Base-by-base conservation (phyloP, 176 grass and related monocot species). In the Chloris gayana region DNA sequence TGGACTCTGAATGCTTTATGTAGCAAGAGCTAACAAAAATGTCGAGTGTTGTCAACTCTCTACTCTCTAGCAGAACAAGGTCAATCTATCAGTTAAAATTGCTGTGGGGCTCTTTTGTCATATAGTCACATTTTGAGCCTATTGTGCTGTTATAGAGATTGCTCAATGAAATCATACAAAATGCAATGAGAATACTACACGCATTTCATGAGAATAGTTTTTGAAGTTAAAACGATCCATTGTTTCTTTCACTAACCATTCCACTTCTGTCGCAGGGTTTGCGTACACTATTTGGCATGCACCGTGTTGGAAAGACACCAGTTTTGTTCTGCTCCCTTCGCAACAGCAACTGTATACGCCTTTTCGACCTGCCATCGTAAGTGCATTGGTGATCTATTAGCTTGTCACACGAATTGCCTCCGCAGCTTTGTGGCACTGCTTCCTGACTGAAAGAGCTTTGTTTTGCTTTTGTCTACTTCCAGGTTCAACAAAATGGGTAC, bases 301-400 rank as follows among this genome's bases (percentile, higher is more conserved):
- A 83, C 21, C 80, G 88, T 41, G 80, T 76, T 7, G 79, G 85
- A 38, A 84, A 67, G 66, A 87, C 69, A 1, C 84, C 91, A 39
- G 24, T 89, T 67, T 21, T 89, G 22, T 32, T 89, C 1, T 93
- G 81, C 61, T 84, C 84, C 44, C 76, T 80, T 31, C 74, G 76
- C 50, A 89, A 82, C 37, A 83, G 82, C 81, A 93, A 70, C 26
- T 64, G 84, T 35, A 41, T 89, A 33, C 87, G 77, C 26, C 4
- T 89, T 41, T 64, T 87, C 1, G 59, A 78, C 53, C 68, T 89
- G n/a, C 67, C 84, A 64, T 87, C 84, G 91, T 93, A 78, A 87
- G 84, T 84, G 22, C 38, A 60, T 24, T 1, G 8, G 22, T 58
- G 22, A 25, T 17, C 17, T 29, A 0, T 38, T 29, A 19, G 33